phyloP scores from a whole-genome alignment of 257 asterid species.

The Verbascum thapsus region DNA sequence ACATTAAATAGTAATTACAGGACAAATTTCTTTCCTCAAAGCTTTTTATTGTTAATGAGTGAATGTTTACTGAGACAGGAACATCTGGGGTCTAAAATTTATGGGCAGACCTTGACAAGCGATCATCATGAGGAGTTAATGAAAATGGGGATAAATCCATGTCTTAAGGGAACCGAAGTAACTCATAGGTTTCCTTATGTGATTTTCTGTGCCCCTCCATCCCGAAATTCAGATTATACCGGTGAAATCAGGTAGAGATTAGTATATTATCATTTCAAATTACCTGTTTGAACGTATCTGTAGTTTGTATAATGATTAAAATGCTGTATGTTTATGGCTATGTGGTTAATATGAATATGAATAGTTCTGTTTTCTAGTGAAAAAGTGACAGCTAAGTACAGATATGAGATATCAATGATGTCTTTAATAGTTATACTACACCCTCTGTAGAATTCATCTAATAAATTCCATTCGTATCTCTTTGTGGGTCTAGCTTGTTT shows the following conservation, averaged over 20 bases:
- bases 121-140: slow-evolving; percentile 62
- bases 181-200: slow-evolving; percentile 54
- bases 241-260: slow-evolving; percentile 57
- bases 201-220: slow-evolving; percentile 72
- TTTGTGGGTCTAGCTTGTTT: not conserved
- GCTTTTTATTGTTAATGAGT: not conserved
- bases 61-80: slow-evolving; percentile 42
- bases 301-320: not conserved
- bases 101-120: slow-evolving; percentile 56
- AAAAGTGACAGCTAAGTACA: slow-evolving; percentile 1
- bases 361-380: not conserved
- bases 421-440: not conserved
- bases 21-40: too few relatives aligned
- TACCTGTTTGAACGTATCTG: not conserved
- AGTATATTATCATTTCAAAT: not conserved
- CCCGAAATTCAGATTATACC: slow-evolving; percentile 52
- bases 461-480: not conserved
- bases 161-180: slow-evolving; percentile 39
- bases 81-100: slow-evolving; percentile 52
- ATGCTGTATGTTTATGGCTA: not conserved
- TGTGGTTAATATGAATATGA: not conserved
- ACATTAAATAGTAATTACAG: too few relatives aligned
- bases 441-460: not conserved
- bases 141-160: slow-evolving; percentile 57
- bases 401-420: not conserved